Conservation (phyloP, 2,329 filamentous ascomycete genomes). For the Chrysoporthe puriensis region DNA sequence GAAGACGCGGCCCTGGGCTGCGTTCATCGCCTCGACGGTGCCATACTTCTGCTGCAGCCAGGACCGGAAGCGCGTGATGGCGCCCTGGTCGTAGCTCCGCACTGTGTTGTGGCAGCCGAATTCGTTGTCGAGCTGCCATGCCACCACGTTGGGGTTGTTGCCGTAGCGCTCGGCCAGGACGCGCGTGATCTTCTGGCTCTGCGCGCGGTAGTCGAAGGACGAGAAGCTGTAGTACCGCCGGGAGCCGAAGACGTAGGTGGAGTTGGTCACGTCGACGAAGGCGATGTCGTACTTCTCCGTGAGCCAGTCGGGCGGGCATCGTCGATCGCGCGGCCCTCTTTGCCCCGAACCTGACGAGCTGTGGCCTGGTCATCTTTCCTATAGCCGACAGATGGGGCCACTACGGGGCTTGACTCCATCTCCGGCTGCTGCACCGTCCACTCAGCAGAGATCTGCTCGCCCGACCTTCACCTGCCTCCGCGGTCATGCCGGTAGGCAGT, state of each 20-base stretch:
- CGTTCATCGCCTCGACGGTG: conserved; percentile 32
- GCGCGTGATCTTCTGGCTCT: conserved; percentile 32
- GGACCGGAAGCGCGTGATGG: conserved; percentile 30
- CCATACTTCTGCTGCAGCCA: conserved; percentile 33
- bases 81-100: conserved; percentile 31
- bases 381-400: neutral
- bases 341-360: conserved; percentile 1
- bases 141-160: conserved; percentile 27
- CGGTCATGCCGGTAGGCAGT: neutral
- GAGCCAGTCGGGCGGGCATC: conserved; percentile 31
- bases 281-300: conserved; percentile 30
- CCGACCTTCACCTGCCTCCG: neutral
- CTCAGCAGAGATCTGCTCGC: neutral
- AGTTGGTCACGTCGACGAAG: conserved; percentile 33
- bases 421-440: neutral
- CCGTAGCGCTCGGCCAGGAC: conserved; percentile 33
- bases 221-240: conserved; percentile 34
- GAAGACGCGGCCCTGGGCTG: conserved; percentile 32
- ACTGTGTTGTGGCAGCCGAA: conserved; percentile 33
- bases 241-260: conserved; percentile 32
- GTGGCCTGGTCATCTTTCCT: neutral
- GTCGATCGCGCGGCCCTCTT: neutral
- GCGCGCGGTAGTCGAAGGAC: conserved; percentile 31
- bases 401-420: neutral
- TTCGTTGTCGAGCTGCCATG: conserved; percentile 35